Conservation (phyloP, 306 rosid species). For the Pueraria montana region DNA sequence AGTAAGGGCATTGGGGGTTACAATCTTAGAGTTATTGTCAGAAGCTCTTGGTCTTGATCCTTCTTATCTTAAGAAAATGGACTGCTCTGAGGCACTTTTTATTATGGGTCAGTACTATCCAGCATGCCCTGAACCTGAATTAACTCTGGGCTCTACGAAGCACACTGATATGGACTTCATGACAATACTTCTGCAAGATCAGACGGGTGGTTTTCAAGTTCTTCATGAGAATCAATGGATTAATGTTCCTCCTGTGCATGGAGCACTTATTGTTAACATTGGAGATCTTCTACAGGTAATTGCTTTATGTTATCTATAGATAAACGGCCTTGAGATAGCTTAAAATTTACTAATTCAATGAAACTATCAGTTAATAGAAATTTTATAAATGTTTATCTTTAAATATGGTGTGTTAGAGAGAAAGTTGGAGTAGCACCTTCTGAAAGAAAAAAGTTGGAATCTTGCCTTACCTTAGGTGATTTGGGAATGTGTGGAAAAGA, state of each 20-base stretch:
- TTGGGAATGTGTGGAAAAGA: background rate
- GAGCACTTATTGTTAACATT: slow-evolving; percentile 47
- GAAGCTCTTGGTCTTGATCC: slow-evolving; percentile 50
- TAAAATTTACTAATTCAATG: background rate
- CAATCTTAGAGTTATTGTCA: slow-evolving; percentile 46
- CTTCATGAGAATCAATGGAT: too few species aligned
- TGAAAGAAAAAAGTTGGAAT: background rate
- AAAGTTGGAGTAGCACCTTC: background rate
- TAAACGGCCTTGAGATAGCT: background rate
- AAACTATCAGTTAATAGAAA: background rate
- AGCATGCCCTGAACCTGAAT: slow-evolving; percentile 54
- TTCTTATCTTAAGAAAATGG: slow-evolving; percentile 40
- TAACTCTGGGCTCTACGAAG: slow-evolving; percentile 39
- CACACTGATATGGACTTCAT: slow-evolving; percentile 55
- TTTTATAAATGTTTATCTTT: background rate
- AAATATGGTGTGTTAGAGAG: background rate
- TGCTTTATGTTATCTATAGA: background rate
- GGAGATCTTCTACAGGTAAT: slow-evolving; percentile 48
- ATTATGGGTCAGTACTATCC: slow-evolving; percentile 48
- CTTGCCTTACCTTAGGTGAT: background rate
- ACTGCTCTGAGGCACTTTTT: slow-evolving; percentile 13
- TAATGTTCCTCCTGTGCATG: slow-evolving; percentile 35
- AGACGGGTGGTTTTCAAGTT: slow-evolving; percentile 64
- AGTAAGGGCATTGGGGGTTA: slow-evolving; percentile 44
- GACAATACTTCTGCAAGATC: slow-evolving; percentile 62